phyloP scores from a whole-genome alignment of 2,329 filamentous ascomycete species.

The Diplodia seriata region DNA sequence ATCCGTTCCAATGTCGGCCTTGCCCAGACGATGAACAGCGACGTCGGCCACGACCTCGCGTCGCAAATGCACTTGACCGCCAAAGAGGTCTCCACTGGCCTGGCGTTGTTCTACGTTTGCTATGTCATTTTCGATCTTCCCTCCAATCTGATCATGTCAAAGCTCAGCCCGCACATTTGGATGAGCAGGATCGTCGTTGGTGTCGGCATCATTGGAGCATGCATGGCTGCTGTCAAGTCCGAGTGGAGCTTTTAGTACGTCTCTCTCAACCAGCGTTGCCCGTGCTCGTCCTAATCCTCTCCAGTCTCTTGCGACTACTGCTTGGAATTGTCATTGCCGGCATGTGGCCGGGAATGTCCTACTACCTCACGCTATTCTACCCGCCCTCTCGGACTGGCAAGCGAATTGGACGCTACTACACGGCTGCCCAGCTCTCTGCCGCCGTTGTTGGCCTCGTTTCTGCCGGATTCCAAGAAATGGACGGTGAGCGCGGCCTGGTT shows the following conservation, averaged over 20 bases:
- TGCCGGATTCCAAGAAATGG: constrained; percentile 91
- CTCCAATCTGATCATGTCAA: constrained; percentile 88
- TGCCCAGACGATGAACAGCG: constrained; percentile 89
- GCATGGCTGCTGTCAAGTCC: constrained; percentile 80
- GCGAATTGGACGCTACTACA: constrained; percentile 88
- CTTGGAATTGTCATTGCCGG: constrained; percentile 88
- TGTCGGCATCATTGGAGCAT: constrained; percentile 82
- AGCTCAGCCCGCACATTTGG: constrained; percentile 83
- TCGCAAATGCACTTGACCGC: constrained; percentile 71
- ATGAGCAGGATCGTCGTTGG: constrained; percentile 91
- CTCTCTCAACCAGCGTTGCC: constrained; percentile 27
- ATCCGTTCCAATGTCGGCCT: constrained; percentile 92
- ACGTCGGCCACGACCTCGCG: constrained; percentile 75
- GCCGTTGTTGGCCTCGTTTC: constrained; percentile 89
- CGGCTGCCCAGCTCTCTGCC: constrained; percentile 85
- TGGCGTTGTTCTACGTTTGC: constrained; percentile 89
- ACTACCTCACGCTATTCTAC: constrained; percentile 91
- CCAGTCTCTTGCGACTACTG: constrained; percentile 77
- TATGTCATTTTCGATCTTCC: constrained; percentile 91
- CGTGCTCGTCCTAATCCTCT: constrained; percentile 32
- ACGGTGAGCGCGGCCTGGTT: constrained; percentile 75
- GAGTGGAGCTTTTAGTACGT: constrained; percentile 82
- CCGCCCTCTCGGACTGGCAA: constrained; percentile 85
- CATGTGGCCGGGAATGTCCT: constrained; percentile 96
- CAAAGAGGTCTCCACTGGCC: constrained; percentile 80